Percentiles rank a stretch among this genome's conserved stretches.
Conservation (phyloP, 139 green algal species). For the Chlorella sp. region DNA sequence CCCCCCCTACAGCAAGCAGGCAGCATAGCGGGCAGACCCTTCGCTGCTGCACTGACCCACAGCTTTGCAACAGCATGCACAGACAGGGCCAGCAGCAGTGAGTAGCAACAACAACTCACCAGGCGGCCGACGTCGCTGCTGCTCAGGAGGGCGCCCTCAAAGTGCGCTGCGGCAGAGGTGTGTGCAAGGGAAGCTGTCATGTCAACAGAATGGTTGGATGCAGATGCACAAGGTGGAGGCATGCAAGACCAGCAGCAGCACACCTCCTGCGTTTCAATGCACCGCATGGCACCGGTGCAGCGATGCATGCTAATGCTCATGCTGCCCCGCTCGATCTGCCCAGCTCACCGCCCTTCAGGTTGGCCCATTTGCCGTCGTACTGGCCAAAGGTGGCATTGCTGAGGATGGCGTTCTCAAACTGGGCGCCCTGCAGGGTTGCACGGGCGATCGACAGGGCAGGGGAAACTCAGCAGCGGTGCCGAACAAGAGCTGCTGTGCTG, state of each 20-base stretch:
- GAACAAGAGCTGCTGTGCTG: no score
- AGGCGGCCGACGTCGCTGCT: constrained; percentile 62
- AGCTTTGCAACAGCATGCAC: background rate
- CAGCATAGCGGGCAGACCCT: no score
- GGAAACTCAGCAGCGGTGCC: no score
- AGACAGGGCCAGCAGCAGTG: background rate
- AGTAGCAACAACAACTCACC: background rate
- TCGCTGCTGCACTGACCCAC: no score
- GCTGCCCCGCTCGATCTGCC: no score
- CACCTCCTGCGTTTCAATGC: no score
- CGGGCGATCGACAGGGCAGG: background rate
- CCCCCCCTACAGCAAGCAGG: no score
- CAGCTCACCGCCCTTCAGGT: constrained; percentile 33
- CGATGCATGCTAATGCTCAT: no score
- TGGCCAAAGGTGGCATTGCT: constrained; percentile 38
- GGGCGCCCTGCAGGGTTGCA: constrained; percentile 39
- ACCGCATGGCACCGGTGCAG: no score
- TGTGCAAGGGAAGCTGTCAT: background rate
- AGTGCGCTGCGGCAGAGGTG: constrained; percentile 45
- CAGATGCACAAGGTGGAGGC: no score
- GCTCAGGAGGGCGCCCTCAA: constrained; percentile 70
- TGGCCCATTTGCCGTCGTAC: constrained; percentile 46
- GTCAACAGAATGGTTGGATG: no score
- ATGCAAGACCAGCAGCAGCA: no score
- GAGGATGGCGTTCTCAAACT: constrained; percentile 77